Base-by-base conservation (phyloP, 192 early-diverging fungal species). In the Backusella morwellensis region DNA sequence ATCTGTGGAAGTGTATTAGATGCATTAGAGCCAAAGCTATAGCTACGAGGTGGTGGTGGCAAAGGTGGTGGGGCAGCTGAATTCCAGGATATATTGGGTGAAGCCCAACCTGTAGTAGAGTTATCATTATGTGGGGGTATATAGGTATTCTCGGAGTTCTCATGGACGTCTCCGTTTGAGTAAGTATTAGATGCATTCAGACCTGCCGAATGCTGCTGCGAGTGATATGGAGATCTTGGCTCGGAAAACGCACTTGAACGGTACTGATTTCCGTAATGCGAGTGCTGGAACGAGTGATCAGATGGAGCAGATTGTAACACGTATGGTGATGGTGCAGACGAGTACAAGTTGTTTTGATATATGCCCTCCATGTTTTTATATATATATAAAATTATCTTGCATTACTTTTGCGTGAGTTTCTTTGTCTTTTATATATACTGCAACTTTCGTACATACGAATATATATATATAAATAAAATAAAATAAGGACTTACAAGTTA, bases 1-100 rank as follows among this genome's bases (percentile, higher is more conserved):
- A 75, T 80, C 69, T 42, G 85, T 26, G 84, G 77, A 19, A 85
- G 44, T 26, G 70, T 32, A 38, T 42, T 70, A 70, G 35, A 40
- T 40, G 35, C 23, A 42, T 70, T 70, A 47, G 70, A 50, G 34
- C 41, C 17, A 72, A 44, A 72, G n/a, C 44, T 50, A 23, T 44
- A 32, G 17, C 29, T 40, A 41, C 52, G 73, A 29, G 73, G 66
- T 23, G 73, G 56, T 66, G 56, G 56, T 26, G 74, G 63, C 52
- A 75, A 66, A 14, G 59, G 56, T 63, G 73, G 54, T 35, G 41
- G 73, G 29, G 73, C 21, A 66, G 35, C 42, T 36, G 74, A 75
- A 5, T 75, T 75, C 74, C 74, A 75, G 29, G 74, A 68, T 12
- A 75, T n/a, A 34, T 34, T 44, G 15, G 74, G 41, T 6, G 74